These are phyloP conservation scores for Ophiocordyceps camponoti-leonardi DNA, from an alignment of 2,329 filamentous ascomycete species.

Conservation along the genomic window DNA sequence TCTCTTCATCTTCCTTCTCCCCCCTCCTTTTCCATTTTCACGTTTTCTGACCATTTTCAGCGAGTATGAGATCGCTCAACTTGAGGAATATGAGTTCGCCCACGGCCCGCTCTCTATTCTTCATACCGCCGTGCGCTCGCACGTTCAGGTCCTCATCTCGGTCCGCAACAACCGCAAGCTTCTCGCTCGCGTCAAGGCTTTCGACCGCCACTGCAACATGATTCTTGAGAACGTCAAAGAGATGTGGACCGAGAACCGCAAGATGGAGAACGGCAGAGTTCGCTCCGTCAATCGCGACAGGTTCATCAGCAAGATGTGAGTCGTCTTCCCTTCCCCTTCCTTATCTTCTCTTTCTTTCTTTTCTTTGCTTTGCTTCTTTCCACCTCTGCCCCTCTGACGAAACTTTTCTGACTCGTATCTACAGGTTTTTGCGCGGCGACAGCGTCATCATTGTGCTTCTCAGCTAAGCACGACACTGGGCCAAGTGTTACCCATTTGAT, in stretches of 20 bases:
- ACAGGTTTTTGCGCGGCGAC: constrained; percentile 73
- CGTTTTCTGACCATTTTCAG: constrained; percentile 22
- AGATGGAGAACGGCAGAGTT: constrained; percentile 63
- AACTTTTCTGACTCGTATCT: neutral
- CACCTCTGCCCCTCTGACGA: too few species aligned
- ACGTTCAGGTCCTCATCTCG: constrained; percentile 91
- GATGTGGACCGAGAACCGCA: constrained; percentile 91
- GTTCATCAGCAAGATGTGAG: constrained; percentile 93
- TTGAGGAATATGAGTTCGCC: constrained; percentile 39
- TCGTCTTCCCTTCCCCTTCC: neutral
- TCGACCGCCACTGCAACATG: constrained; percentile 99
- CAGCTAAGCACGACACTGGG: constrained; percentile 29
- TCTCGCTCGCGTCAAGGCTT: constrained; percentile 91
- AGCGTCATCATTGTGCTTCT: constrained; percentile 76
- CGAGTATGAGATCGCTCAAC: constrained; percentile 76
- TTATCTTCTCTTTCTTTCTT: neutral
- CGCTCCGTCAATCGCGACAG: constrained; percentile 77
- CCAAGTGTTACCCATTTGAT: neutral
- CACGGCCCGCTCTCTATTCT: constrained; percentile 61
- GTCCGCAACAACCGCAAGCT: constrained; percentile 98
- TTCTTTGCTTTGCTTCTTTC: neutral
- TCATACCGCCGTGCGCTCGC: constrained; percentile 86
- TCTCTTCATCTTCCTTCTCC: constrained; percentile 9
- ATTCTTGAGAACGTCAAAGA: constrained; percentile 85
- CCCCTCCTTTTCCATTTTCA: constrained; percentile 1